phyloP scores from a whole-genome alignment of 768 basidiomycete genomes.

The Russula vinacea region DNA sequence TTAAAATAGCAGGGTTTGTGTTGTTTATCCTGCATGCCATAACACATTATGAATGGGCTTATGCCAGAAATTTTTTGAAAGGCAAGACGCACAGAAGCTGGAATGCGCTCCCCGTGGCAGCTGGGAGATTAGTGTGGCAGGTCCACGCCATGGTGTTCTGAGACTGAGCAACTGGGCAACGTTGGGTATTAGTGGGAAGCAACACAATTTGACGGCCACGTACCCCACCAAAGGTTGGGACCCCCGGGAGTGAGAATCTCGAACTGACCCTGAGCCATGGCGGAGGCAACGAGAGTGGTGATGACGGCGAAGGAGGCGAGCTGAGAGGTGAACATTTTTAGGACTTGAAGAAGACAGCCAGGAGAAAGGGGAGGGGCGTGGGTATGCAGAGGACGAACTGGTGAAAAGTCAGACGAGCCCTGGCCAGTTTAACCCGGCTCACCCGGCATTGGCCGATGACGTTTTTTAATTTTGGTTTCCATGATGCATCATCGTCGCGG shows the following conservation, averaged over 20 bases:
- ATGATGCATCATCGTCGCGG: conserved; percentile 78
- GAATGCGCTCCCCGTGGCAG: conserved; percentile 36
- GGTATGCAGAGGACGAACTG: neutral
- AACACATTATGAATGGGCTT: conserved; percentile 24
- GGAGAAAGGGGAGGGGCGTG: conserved; percentile 19
- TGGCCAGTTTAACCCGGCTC: neutral
- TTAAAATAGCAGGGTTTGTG: conserved; percentile 41
- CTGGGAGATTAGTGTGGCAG: conserved; percentile 43
- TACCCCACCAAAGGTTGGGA: conserved; percentile 58
- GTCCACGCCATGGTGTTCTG: conserved; percentile 59
- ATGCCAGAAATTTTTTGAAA: conserved; percentile 8
- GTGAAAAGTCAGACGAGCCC: neutral
- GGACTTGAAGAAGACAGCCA: neutral
- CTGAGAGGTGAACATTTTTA: conserved; percentile 38
- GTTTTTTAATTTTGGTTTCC: neutral
- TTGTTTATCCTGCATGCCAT: conserved; percentile 43
- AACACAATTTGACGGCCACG: conserved; percentile 31
- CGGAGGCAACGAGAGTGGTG: conserved; percentile 41
- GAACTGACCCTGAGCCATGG: conserved; percentile 42
- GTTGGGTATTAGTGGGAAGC: conserved; percentile 5
- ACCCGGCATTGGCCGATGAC: conserved; percentile 9
- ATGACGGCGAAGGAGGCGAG: conserved; percentile 38
- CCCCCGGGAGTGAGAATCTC: conserved; percentile 46
- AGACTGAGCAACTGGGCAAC: conserved; percentile 50
- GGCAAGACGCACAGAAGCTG: conserved; percentile 11